A percentile compares a stretch with the other conserved stretches of the same genome.
Conservation (phyloP, 495 filamentous ascomycete genomes). For the Cercophora sp. region DNA sequence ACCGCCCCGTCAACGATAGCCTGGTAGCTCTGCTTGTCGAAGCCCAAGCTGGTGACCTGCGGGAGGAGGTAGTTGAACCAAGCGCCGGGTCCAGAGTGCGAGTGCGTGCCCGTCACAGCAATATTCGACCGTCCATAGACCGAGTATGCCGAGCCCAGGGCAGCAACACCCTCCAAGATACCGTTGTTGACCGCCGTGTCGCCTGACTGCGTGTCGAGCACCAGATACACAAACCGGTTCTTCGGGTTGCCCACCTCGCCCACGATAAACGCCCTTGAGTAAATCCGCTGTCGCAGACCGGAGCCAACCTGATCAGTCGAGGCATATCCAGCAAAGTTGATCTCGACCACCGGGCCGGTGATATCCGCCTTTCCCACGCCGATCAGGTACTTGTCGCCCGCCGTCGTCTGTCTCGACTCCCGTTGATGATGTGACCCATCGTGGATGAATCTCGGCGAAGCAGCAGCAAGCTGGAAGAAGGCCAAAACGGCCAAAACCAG, state of each 20-base stretch:
- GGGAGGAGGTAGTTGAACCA: constrained; percentile 97
- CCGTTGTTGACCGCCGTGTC: constrained; percentile 89
- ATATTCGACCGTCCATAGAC: constrained; percentile 80
- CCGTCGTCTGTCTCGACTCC: not conserved
- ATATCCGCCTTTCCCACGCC: constrained; percentile 94
- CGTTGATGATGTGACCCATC: not conserved
- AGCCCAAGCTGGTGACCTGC: constrained; percentile 87
- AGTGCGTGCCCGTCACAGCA: constrained; percentile 90
- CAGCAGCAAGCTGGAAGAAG: not conserved
- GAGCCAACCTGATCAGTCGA: constrained; percentile 79
- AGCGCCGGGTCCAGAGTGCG: constrained; percentile 85
- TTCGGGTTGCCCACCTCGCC: constrained; percentile 60
- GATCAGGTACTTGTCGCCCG: constrained; percentile 11
- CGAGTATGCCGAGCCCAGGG: constrained; percentile 63
- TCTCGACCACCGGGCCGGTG: constrained; percentile 90
- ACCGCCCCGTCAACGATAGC: constrained; percentile 87
- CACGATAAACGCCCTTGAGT: constrained; percentile 88
- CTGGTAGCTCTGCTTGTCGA: constrained; percentile 82
- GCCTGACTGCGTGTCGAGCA: constrained; percentile 82
- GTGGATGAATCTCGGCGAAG: not conserved
- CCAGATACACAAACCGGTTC: constrained; percentile 82
- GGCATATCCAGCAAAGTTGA: constrained; percentile 92
- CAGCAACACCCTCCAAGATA: constrained; percentile 66
- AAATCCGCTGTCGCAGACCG: constrained; percentile 83
- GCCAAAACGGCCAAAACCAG: not conserved